These are phyloP conservation scores for Elongisporangium anandrum DNA, from an alignment of 352 stramenopile genomes.

Conservation along the genomic window DNA sequence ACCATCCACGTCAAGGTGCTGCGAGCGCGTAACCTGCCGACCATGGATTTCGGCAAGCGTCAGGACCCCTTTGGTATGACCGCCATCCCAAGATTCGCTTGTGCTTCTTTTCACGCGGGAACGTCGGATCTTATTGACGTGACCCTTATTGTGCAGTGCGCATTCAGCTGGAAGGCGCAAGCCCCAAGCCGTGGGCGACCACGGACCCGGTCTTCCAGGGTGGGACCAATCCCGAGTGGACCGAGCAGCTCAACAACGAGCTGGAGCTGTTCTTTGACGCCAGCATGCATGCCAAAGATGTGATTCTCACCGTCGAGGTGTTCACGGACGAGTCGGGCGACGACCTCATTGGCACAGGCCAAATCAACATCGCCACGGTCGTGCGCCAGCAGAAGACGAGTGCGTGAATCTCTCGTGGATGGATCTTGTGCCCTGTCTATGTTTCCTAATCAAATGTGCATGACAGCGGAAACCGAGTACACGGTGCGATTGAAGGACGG, in stretches of 20 bases:
- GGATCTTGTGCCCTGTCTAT: background rate
- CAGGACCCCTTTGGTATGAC: conserved; percentile 67
- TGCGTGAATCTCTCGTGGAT: conserved; percentile 4
- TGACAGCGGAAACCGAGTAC: conserved; percentile 23
- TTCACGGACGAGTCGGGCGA: conserved; percentile 70
- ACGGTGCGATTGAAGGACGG: conserved; percentile 50
- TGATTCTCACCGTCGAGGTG: conserved; percentile 57
- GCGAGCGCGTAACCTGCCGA: conserved; percentile 50
- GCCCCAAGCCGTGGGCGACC: conserved; percentile 47
- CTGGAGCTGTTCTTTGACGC: conserved; percentile 82
- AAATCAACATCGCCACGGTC: conserved; percentile 41
- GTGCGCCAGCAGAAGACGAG: conserved; percentile 32
- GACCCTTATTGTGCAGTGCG: conserved; percentile 30
- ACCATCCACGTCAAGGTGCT: conserved; percentile 78
- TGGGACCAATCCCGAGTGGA: conserved; percentile 61
- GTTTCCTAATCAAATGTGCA: background rate
- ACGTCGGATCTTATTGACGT: conserved; percentile 1
- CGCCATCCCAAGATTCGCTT: background rate
- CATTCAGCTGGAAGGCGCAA: conserved; percentile 63
- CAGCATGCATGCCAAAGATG: conserved; percentile 36
- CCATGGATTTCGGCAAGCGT: conserved; percentile 78
- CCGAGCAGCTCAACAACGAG: conserved; percentile 65
- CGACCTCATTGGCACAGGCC: conserved; percentile 67
- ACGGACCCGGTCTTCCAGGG: conserved; percentile 68
- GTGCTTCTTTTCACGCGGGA: background rate